A percentile compares a stretch with the other conserved stretches of the same genome.
Conservation (phyloP, 2,329 filamentous ascomycete species). For the Ophioceras dolichostomum region DNA sequence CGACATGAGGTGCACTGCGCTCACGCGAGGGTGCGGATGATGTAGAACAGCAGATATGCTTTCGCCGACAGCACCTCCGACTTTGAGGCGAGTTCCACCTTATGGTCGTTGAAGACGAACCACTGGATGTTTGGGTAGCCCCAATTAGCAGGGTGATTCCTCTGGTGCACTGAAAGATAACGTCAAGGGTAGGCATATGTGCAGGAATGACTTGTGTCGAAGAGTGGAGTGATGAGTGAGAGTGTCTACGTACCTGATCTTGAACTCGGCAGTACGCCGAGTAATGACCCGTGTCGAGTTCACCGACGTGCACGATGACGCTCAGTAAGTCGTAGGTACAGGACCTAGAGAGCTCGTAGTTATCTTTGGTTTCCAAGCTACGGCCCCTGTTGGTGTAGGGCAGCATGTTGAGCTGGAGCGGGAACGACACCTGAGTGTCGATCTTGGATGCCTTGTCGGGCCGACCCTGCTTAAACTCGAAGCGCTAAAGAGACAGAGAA, state of each 20-base stretch:
- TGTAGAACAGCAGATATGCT: constrained; percentile 86
- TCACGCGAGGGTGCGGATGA: constrained; percentile 47
- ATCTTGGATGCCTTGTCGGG: constrained; percentile 73
- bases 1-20: too few relatives aligned
- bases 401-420: constrained; percentile 76
- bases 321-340: constrained; percentile 80
- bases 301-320: constrained; percentile 86
- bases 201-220: too few relatives aligned
- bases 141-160: too few relatives aligned
- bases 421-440: constrained; percentile 75
- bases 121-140: constrained; percentile 46
- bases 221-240: background rate
- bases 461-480: constrained; percentile 61
- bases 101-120: constrained; percentile 94
- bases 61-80: constrained; percentile 77
- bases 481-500: constrained; percentile 29
- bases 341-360: constrained; percentile 44
- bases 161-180: too few relatives aligned
- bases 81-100: constrained; percentile 72
- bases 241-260: constrained; percentile 41
- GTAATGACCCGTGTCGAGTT: constrained; percentile 87
- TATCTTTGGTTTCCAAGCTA: constrained; percentile 33
- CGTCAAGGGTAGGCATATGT: too few relatives aligned
- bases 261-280: constrained; percentile 78
- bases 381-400: constrained; percentile 68